phyloP scores from a whole-genome alignment of 768 basidiomycete genomes.

The Leccinum imitatum region DNA sequence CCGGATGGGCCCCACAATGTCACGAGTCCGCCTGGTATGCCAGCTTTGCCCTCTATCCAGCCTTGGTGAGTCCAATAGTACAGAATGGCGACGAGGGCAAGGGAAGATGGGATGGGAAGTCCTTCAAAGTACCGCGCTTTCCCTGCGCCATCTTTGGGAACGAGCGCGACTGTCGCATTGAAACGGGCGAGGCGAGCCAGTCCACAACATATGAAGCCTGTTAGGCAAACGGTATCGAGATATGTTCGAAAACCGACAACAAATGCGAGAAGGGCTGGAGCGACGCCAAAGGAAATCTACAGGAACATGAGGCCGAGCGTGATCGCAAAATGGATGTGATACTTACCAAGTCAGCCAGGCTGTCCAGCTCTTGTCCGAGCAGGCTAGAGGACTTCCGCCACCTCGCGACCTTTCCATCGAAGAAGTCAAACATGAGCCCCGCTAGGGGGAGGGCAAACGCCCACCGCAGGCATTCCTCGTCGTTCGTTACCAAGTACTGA shows the following conservation, averaged over 20 bases:
- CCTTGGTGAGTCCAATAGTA: constrained; percentile 82
- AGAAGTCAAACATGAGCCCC: constrained; percentile 95
- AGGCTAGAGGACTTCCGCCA: constrained; percentile 96
- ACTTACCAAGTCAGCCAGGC: constrained; percentile 86
- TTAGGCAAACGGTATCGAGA: constrained; percentile 83
- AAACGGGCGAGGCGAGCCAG: constrained; percentile 96
- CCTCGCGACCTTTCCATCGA: constrained; percentile 96
- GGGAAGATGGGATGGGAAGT: constrained; percentile 90
- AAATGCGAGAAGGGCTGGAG: constrained; percentile 92
- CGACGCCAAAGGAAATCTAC: constrained; percentile 97
- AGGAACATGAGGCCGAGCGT: constrained; percentile 2
- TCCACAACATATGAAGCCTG: constrained; percentile 93
- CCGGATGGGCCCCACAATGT: constrained; percentile 71
- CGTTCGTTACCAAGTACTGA: constrained; percentile 78
- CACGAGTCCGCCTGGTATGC: constrained; percentile 72
- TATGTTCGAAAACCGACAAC: constrained; percentile 87
- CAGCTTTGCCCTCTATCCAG: constrained; percentile 78
- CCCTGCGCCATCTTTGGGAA: constrained; percentile 84
- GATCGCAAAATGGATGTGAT: constrained; percentile 4
- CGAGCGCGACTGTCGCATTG: constrained; percentile 94
- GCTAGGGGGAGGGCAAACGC: constrained; percentile 89
- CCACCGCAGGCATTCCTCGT: constrained; percentile 77
- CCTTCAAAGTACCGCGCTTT: constrained; percentile 97
- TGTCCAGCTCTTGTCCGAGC: constrained; percentile 97
- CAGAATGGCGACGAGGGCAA: constrained; percentile 75